A percentile compares a stretch with the other conserved stretches of the same genome.
These are phyloP conservation scores for Euryodendron excelsum DNA, from an alignment of 148 eudicot genomes.

Conservation along the genomic window DNA sequence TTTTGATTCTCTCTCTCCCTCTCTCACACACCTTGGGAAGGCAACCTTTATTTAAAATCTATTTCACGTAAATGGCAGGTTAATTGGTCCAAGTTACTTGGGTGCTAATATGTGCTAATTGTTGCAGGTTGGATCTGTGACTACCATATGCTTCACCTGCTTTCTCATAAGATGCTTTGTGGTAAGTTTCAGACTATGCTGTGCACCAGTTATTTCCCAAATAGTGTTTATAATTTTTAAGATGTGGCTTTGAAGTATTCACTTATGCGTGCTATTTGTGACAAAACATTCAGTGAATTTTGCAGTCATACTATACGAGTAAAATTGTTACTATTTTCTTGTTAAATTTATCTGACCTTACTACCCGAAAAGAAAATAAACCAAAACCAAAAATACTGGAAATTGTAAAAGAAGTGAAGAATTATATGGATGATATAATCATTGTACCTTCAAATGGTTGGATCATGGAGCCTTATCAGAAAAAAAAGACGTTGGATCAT, in stretches of 20 bases:
- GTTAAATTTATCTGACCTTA: background rate
- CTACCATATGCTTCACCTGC: constrained; percentile 74
- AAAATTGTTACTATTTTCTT: background rate
- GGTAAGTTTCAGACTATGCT: constrained; percentile 46
- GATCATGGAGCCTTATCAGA: background rate
- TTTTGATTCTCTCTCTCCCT: background rate
- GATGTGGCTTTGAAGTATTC: background rate
- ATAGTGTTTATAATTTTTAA: background rate
- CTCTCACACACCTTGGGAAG: background rate
- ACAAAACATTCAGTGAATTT: background rate
- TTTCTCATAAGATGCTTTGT: constrained; percentile 76
- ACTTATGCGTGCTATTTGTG: background rate
- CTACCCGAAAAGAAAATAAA: background rate
- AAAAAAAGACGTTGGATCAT: too few species aligned
- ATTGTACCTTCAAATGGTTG: background rate
- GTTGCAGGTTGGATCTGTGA: constrained; percentile 89
- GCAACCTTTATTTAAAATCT: background rate
- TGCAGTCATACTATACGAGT: background rate
- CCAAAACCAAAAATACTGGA: background rate
- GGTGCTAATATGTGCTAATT: constrained; percentile 15
- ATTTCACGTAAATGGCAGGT: background rate
- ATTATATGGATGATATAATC: background rate
- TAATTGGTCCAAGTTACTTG: constrained; percentile 7
- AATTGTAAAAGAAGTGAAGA: background rate
- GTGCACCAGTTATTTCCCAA: background rate